Evolutionary conservation across 129 eudicot genomes (phyloP).

Genomic region (Centrapalus pauciflorus): DNA sequence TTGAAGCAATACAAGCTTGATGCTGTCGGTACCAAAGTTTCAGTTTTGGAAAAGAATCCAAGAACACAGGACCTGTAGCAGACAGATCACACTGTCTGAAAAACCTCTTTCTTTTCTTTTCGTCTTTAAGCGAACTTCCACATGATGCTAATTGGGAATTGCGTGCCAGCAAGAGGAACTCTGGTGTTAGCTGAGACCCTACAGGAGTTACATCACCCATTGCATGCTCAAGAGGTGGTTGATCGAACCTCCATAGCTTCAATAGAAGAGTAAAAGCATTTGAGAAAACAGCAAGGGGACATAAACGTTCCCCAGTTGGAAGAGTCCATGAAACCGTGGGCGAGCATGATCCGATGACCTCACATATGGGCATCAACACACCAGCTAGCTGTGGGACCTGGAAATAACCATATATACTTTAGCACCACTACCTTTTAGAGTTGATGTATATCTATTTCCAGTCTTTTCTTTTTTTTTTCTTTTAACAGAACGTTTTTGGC

Average conservation of each 20-base stretch:
- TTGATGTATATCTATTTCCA: neutral
- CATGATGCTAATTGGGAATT: constrained; percentile 67
- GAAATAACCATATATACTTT: neutral
- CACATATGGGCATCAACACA: constrained; percentile 93
- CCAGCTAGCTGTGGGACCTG: constrained; percentile 96
- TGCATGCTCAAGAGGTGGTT: constrained; percentile 68
- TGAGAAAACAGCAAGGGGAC: constrained; percentile 80
- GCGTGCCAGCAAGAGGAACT: constrained; percentile 67
- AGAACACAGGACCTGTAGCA: constrained; percentile 54
- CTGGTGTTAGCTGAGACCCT: constrained; percentile 80
- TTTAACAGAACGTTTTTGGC: too few species aligned
- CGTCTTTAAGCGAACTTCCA: constrained; percentile 31
- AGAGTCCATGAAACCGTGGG: constrained; percentile 71
- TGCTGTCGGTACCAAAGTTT: constrained; percentile 83
- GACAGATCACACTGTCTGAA: constrained; percentile 26
- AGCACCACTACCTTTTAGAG: neutral
- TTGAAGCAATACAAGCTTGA: constrained; percentile 84
- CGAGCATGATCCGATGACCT: constrained; percentile 84
- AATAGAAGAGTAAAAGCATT: constrained; percentile 84
- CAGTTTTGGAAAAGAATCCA: constrained; percentile 84
- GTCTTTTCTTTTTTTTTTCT: neutral
- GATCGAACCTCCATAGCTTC: constrained; percentile 91
- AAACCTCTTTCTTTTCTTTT: constrained; percentile 34
- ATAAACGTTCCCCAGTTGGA: constrained; percentile 58
- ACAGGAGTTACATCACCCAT: constrained; percentile 68